phyloP scores from a whole-genome alignment of 2,329 filamentous ascomycete genomes.

The Alternaria solani region DNA sequence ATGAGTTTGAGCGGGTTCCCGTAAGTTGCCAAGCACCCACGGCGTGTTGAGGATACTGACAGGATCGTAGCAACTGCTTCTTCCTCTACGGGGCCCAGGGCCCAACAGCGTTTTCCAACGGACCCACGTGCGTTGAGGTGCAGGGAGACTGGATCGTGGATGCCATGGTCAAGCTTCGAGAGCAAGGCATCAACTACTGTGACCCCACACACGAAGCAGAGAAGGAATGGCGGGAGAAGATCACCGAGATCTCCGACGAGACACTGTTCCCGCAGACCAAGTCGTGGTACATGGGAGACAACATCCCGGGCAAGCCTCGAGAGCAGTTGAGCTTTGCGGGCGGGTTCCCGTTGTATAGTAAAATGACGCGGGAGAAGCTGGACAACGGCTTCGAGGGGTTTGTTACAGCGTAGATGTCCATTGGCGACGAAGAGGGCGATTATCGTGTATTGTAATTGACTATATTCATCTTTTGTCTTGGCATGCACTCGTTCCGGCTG shows the following conservation, averaged over 20 bases:
- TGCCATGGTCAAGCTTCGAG: conserved; percentile 50
- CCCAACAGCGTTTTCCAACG: conserved; percentile 58
- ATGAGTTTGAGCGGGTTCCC: conserved; percentile 52
- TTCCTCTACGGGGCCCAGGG: conserved; percentile 58
- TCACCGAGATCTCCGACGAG: conserved; percentile 52
- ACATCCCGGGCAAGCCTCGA: conserved; percentile 56
- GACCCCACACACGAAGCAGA: conserved; percentile 54
- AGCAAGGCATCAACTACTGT: conserved; percentile 51
- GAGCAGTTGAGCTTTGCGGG: conserved; percentile 57
- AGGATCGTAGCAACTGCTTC: conserved; percentile 50
- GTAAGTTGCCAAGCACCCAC: conserved; percentile 3
- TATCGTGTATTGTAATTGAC: background rate
- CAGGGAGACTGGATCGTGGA: conserved; percentile 58
- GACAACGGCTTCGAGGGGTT: conserved; percentile 49
- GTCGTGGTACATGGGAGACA: conserved; percentile 57
- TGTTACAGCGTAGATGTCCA: conserved; percentile 34
- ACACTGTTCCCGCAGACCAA: conserved; percentile 54
- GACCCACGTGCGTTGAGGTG: conserved; percentile 55
- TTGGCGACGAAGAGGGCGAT: background rate
- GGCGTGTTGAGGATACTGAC: background rate
- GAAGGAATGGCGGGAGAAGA: conserved; percentile 52
- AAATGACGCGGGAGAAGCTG: conserved; percentile 50
- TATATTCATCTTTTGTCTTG: background rate
- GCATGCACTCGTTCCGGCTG: background rate
- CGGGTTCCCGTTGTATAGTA: conserved; percentile 52